Evolutionary conservation across 805 yeast genomes (phyloP).

Genomic region (Yueomyces sp.): DNA sequence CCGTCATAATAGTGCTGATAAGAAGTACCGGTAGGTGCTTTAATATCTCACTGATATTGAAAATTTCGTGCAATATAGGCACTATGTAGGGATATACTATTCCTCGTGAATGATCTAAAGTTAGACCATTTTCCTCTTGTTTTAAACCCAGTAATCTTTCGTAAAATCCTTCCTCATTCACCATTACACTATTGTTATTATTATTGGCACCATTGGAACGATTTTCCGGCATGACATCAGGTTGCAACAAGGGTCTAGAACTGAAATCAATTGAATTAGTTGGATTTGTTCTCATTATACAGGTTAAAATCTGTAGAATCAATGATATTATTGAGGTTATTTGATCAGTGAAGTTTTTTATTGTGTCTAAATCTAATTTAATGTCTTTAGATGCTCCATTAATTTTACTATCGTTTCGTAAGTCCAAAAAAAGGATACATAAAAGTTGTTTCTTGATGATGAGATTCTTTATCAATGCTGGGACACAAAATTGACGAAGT

Average conservation of each 20-base stretch:
- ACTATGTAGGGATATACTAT: constrained; percentile 20
- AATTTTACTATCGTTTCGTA: neutral
- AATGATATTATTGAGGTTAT: constrained; percentile 13
- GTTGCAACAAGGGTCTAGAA: constrained; percentile 5
- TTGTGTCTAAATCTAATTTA: constrained; percentile 3
- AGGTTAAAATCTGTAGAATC: constrained; percentile 13
- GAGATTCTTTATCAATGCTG: constrained; percentile 9
- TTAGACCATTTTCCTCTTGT: constrained; percentile 4
- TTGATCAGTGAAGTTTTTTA: constrained; percentile 8
- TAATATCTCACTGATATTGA: constrained; percentile 16
- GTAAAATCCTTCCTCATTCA: constrained; percentile 12
- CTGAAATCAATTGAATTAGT: constrained; percentile 20
- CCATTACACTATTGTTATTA: neutral
- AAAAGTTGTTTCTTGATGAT: constrained; percentile 11
- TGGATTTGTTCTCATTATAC: constrained; percentile 17
- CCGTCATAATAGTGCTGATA: constrained; percentile 14
- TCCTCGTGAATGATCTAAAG: constrained; percentile 10
- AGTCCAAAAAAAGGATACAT: constrained; percentile 7
- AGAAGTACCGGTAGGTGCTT: constrained; percentile 20
- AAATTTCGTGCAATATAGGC: constrained; percentile 15
- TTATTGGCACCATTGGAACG: neutral
- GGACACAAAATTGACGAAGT: neutral
- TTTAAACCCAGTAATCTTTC: constrained; percentile 18
- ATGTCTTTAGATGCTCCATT: constrained; percentile 1
- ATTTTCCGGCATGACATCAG: neutral